Evolutionary conservation across 1,284 basidiomycete species (phyloP), one percentile per base, ranked within the genome.

Genomic region (Xerocomus nothofagi): DNA sequence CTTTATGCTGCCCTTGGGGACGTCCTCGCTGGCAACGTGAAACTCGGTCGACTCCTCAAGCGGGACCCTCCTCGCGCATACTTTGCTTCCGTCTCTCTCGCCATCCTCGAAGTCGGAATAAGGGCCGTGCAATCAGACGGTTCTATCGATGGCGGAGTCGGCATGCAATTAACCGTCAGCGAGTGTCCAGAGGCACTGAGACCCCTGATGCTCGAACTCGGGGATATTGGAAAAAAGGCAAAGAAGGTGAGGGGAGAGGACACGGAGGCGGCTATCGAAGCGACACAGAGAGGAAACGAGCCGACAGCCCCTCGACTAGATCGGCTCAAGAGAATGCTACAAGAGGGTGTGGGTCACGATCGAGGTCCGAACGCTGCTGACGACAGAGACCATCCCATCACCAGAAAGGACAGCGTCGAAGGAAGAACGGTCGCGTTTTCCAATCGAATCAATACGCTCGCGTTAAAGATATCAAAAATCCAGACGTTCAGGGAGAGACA

Each of bases 1-100:
- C 76, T 92, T 5, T 92, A 91, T 66, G 87, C 88, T 0, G 80
- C 86, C 1, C 73, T 91, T 8, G 86, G 77, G 0, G 86, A 88
- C 53, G 81, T 79, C 1, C 73, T 92, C 40, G 76, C 80, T 39
- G 70, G 71, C 3, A 75, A 73, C 15, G 75, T 78, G 0, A 70
- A 75, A 6, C 73, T 92, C 8, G 75, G 76, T 4, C 51, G 60
- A 0, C 73, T 86, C 7, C 75, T 91, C 52, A 71, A 70, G n/a
- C 58, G 60, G 11, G 86, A 91, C 59, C 80, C 82, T 0, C 70
- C 84, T 0, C 77, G 85, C 18, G 88, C 87, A 0, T 91, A 91
- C 72, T 92, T 88, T 60, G 81, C 84, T 24, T 72, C 82, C 1
- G 86, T 91, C 40, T 76, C 83, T 3, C 77, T 88, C 40, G 86